Conservation (phyloP, 306 rosid species). For the Quercus alba region DNA sequence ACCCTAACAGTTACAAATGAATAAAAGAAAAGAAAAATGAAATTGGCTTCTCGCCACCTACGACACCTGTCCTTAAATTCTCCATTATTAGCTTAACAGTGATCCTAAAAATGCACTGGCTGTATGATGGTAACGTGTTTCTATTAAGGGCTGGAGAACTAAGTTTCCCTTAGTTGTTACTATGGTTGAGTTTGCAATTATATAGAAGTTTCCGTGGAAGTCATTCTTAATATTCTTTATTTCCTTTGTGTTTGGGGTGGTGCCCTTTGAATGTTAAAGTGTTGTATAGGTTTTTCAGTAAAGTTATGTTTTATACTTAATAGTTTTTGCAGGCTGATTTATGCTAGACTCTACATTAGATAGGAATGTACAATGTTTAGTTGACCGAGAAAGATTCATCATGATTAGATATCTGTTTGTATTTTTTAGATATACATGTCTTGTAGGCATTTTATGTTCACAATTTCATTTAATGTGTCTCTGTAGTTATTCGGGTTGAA, state of each 20-base stretch:
- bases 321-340: no score
- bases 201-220: neutral
- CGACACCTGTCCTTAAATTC: neutral
- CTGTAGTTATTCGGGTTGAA: conserved; percentile 75
- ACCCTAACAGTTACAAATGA: no score
- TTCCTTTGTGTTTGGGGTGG: no score
- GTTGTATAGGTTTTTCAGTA: no score
- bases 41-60: no score
- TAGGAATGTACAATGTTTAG: neutral
- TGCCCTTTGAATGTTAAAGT: no score
- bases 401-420: neutral
- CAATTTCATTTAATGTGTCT: neutral
- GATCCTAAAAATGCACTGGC: neutral
- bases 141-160: neutral
- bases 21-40: no score
- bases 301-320: no score
- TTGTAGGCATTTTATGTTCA: neutral
- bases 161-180: neutral
- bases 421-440: neutral
- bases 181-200: neutral
- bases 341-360: no score
- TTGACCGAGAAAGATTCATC: neutral
- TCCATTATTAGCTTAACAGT: neutral
- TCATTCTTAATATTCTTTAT: no score
- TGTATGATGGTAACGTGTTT: neutral